These are phyloP conservation scores for Phytophthora multivora DNA, from an alignment of 352 stramenopile species.

Conservation along the genomic window DNA sequence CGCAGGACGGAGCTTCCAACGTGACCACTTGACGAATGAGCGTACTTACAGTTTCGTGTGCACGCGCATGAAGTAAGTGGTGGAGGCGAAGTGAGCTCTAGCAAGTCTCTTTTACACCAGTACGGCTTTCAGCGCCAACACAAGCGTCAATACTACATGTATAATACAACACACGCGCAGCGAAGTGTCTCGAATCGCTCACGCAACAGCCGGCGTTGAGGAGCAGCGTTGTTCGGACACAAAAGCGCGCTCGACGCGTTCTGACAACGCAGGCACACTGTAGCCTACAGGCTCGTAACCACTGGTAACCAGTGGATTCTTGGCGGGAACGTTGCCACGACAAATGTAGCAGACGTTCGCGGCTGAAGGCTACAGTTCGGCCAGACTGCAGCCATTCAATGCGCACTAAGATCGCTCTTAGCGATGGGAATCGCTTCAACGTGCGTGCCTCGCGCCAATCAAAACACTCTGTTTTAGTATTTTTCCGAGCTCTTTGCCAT, in stretches of 20 bases:
- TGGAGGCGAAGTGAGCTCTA: neutral
- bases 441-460: conserved; percentile 17
- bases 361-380: neutral
- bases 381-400: conserved; percentile 5
- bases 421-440: conserved; percentile 15
- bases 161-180: too few species aligned
- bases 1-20: too few species aligned
- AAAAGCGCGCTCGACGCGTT: neutral
- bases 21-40: too few species aligned
- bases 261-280: too few species aligned
- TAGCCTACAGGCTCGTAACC: too few species aligned
- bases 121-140: conserved; percentile 1
- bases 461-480: neutral
- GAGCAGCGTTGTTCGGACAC: conserved; percentile 2
- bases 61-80: neutral
- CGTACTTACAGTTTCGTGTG: too few species aligned
- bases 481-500: neutral
- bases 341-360: neutral
- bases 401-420: conserved; percentile 2
- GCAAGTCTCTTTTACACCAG: neutral
- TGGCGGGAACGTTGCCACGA: neutral
- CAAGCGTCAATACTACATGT: too few species aligned
- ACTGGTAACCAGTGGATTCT: conserved; percentile 8
- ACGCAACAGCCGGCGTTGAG: conserved; percentile 6
- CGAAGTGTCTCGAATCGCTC: neutral